phyloP scores from a whole-genome alignment of 257 asterid genomes.

The Plectranthus barbatus region DNA sequence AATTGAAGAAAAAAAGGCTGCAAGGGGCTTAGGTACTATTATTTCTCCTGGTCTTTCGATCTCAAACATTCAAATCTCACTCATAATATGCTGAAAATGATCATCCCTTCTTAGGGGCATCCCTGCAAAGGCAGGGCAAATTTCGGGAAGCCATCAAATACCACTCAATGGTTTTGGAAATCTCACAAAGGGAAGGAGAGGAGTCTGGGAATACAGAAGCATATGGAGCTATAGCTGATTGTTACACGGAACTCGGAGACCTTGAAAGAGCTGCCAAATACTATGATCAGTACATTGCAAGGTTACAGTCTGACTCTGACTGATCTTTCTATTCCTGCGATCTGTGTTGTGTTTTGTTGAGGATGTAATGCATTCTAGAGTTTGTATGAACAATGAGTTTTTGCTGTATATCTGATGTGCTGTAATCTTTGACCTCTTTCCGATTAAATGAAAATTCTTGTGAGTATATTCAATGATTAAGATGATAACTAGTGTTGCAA shows the following conservation, averaged over 20 bases:
- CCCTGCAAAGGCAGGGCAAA: conserved; percentile 89
- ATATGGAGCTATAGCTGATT: conserved; percentile 96
- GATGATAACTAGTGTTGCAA: no score
- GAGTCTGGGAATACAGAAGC: conserved; percentile 95
- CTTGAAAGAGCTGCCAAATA: conserved; percentile 82
- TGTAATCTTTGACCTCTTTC: conserved; percentile 9
- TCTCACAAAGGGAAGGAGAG: conserved; percentile 79
- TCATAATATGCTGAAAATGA: not conserved
- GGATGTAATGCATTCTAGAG: conserved; percentile 10
- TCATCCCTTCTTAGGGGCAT: conserved; percentile 52
- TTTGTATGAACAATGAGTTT: not conserved
- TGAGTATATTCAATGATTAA: not conserved
- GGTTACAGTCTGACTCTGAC: conserved; percentile 85
- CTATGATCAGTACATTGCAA: conserved; percentile 80
- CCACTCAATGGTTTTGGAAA: conserved; percentile 72
- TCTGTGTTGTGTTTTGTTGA: conserved; percentile 2
- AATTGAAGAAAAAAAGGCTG: conserved; percentile 93
- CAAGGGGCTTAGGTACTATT: conserved; percentile 83
- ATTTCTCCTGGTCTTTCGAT: not conserved
- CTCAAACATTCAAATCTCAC: not conserved
- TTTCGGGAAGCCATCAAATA: conserved; percentile 78
- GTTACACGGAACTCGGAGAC: conserved; percentile 93
- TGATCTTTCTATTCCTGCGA: conserved; percentile 21
- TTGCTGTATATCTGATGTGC: conserved; percentile 15
- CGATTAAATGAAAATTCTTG: not conserved